A percentile compares a stretch with the other conserved stretches of the same genome.
Conservation (phyloP, 169 alveolate species). For the Plasmodium fragile region DNA sequence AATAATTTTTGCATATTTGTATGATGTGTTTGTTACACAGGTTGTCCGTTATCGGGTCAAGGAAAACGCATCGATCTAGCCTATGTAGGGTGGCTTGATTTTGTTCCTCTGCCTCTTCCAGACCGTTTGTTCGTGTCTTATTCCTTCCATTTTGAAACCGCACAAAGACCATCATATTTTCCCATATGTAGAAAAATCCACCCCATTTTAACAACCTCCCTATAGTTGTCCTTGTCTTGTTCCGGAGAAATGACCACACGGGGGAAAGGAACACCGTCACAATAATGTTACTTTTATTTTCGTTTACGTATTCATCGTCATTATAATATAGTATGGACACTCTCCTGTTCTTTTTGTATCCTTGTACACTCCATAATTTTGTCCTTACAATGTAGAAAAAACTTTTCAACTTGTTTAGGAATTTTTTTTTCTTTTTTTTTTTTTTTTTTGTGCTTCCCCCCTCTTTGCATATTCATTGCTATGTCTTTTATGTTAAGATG, state of each 20-base stretch:
- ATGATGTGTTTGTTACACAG: slow-evolving; percentile 18
- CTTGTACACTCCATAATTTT: background rate
- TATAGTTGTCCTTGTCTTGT: background rate
- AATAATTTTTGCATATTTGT: slow-evolving; percentile 49
- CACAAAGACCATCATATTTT: background rate
- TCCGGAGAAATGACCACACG: slow-evolving; percentile 2
- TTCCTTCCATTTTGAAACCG: background rate
- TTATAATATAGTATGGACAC: slow-evolving; percentile 2
- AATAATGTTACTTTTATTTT: slow-evolving; percentile 3
- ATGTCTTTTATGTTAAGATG: background rate
- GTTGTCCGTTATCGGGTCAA: background rate
- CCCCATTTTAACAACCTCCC: background rate
- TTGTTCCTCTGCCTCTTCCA: background rate
- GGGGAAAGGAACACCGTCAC: slow-evolving; percentile 11
- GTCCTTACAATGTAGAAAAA: background rate
- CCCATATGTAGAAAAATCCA: slow-evolving; percentile 8
- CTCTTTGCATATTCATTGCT: slow-evolving; percentile 1
- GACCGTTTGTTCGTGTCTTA: background rate
- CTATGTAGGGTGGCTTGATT: background rate
- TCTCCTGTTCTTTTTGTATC: background rate
- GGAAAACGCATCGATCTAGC: slow-evolving; percentile 36
- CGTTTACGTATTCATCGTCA: background rate
- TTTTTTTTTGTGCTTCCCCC: background rate
- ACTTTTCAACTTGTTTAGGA: background rate
- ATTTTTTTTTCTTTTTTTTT: background rate